Evolutionary conservation across 1,284 basidiomycete species (phyloP).

Genomic region (Boletus sp.): DNA sequence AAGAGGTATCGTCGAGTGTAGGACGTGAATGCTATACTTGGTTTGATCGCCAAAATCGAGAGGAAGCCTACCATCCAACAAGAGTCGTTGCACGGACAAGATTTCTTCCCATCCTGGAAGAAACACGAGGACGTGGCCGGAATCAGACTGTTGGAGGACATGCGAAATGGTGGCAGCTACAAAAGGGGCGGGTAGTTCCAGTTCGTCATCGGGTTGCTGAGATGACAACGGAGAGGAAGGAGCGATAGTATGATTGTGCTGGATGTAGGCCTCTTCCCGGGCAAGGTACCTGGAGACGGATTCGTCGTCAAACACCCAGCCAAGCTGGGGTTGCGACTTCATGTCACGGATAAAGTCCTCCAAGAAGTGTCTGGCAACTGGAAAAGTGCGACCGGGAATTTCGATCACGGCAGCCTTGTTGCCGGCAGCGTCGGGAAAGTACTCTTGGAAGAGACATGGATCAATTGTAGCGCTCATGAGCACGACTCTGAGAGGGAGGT

Average conservation of each 20-base stretch:
- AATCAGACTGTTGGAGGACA: slow-evolving; percentile 70
- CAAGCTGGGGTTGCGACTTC: slow-evolving; percentile 34
- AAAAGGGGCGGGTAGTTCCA: slow-evolving; percentile 82
- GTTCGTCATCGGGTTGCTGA: slow-evolving; percentile 50
- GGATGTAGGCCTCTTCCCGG: slow-evolving; percentile 59
- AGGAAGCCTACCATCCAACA: slow-evolving; percentile 59
- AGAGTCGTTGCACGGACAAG: slow-evolving; percentile 66
- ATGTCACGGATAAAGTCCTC: slow-evolving; percentile 73
- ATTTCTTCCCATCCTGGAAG: slow-evolving; percentile 94
- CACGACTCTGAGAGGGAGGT: slow-evolving; percentile 81
- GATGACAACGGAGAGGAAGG: slow-evolving; percentile 27
- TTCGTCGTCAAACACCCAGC: slow-evolving; percentile 76
- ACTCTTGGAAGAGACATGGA: slow-evolving; percentile 82
- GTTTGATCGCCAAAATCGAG: slow-evolving; percentile 58
- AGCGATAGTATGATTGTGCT: slow-evolving; percentile 12
- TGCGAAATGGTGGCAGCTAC: slow-evolving; percentile 82
- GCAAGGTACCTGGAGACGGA: slow-evolving; percentile 75
- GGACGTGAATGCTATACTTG: slow-evolving; percentile 76
- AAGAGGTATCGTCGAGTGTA: slow-evolving; percentile 90
- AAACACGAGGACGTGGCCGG: slow-evolving; percentile 92
- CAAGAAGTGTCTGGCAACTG: slow-evolving; percentile 79
- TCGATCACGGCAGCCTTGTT: slow-evolving; percentile 74
- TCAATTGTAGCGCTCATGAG: slow-evolving; percentile 98
- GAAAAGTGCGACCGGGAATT: slow-evolving; percentile 90
- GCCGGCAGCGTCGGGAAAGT: slow-evolving; percentile 71